Conservation (phyloP, 345 rosid genomes). For the Lagerstroemia speciosa region DNA sequence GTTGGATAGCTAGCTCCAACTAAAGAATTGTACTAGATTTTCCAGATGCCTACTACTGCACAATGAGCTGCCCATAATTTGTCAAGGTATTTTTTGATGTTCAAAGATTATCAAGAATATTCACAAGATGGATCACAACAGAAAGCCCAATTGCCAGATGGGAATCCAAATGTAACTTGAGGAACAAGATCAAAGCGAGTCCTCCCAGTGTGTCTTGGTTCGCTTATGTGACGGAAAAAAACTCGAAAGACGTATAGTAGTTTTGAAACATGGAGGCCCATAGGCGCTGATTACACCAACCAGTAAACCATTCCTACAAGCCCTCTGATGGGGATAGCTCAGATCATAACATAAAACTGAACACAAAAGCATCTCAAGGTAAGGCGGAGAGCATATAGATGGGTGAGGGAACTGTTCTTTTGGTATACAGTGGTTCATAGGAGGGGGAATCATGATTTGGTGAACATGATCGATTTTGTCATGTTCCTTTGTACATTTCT, state of each 20-base stretch:
- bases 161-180: background rate
- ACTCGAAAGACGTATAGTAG: background rate
- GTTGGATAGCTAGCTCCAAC: background rate
- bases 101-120: background rate
- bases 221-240: background rate
- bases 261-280: background rate
- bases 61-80: background rate
- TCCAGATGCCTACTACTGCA: background rate
- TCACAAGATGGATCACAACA: background rate
- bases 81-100: background rate
- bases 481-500: too few species aligned
- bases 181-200: constrained; percentile 5
- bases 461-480: too few species aligned
- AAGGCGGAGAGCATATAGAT: too few species aligned
- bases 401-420: too few species aligned
- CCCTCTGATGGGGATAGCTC: too few species aligned
- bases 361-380: too few species aligned
- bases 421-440: too few species aligned
- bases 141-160: background rate
- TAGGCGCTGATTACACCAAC: too few species aligned
- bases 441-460: too few species aligned
- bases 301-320: too few species aligned
- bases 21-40: background rate
- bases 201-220: background rate
- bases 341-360: too few species aligned